Base-by-base conservation (phyloP, 805 yeast species). In the Kodamaea neixiangensis region DNA sequence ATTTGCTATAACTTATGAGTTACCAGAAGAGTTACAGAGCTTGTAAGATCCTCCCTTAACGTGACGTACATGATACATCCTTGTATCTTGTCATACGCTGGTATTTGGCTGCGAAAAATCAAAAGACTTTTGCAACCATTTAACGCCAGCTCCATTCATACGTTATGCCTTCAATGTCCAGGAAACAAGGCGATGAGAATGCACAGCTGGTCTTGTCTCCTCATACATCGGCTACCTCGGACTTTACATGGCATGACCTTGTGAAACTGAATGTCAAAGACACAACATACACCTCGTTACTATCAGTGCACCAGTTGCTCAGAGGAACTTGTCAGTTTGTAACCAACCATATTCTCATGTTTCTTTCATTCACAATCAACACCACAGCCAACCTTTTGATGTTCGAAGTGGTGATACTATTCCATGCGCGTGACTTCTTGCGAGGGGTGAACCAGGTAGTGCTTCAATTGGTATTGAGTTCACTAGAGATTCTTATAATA, bases 391-490 rank as follows among this genome's bases (percentile, higher is more conserved):
- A 45, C 25, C 3, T 44, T 47, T 35, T 51, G 45, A 46, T 54
- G 3, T 51, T 50, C 22, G 47, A 54, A 21, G 54, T 58, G 6
- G 44, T 54, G 7, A 22, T 54, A 11, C 49, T 56, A 3, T 58
- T 56, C 47, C 46, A 48, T 9, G 29, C 53, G 6, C 50, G 58
- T 25, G 52, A 52, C 25, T 21, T 45, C 5, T 15, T 51, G 6
- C 40, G 47, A 21, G 35, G 37, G 15, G 46, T 31, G n/a, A 48
- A 38, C 9, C 35, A 47, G 11, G 34, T 40, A 4, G 20, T 50
- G 10, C 22, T 54, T 9, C 31, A 33, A n/a, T 11, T 42, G 9
- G 43, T 34, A 3, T 45, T 52, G 13, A 47, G 37, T 22, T n/a
- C 42, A 13, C 29, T 56, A 17, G 61, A 55, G 38, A 17, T 47